Base-by-base conservation (phyloP, 2,329 filamentous ascomycete genomes). In the Epichloe uncinata region DNA sequence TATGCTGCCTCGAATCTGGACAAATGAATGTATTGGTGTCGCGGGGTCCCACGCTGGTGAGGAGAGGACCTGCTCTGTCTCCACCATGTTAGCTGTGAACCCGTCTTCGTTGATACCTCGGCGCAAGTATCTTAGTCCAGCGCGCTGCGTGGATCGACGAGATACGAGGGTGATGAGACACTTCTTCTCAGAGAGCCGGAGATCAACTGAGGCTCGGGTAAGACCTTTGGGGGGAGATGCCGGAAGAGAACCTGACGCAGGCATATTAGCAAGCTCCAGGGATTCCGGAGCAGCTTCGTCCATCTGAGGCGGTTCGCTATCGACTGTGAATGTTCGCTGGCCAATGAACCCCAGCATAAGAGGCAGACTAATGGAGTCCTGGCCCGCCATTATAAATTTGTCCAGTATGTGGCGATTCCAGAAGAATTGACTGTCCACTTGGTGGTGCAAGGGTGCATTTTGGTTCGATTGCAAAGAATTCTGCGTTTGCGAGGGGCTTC, bases 301-400 rank as follows among this genome's bases (percentile, higher is more conserved):
- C 12, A 68, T 58, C 58, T 79, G 78, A 1, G 76, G 72, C 3
- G 79, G 79, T 22, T 79, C 61, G 55, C 68, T 73, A 57, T 88
- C 84, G 22, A 90, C 79, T 8, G 82, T 77, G 62, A 98, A 97
- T 2, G 81, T 73, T 54, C 80, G 75, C 66, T 97, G 93, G 1
- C 91, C 91, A 18, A 98, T 80, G 58, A 97, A 98, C 0, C 93
- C 93, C 66, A 97, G 93, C 67, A 98, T 85, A 3, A 98, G 58
- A 2, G 93, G 93, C 20, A 97, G 68, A 1, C 85, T 74, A 49
- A 95, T 75, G 0, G 73, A 71, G 57, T 88, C 79, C 20, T 87
- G 79, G 0, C 85, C 82, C n/a, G 77, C 74, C 16, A 85, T 77
- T 45, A 88, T 77, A 53, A 98, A 89, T 0, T 85, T 82, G 30